Evolutionary conservation across 441 rosid species (phyloP), one percentile per base, ranked within the genome.

Genomic region (Eutrema salsugineum): DNA sequence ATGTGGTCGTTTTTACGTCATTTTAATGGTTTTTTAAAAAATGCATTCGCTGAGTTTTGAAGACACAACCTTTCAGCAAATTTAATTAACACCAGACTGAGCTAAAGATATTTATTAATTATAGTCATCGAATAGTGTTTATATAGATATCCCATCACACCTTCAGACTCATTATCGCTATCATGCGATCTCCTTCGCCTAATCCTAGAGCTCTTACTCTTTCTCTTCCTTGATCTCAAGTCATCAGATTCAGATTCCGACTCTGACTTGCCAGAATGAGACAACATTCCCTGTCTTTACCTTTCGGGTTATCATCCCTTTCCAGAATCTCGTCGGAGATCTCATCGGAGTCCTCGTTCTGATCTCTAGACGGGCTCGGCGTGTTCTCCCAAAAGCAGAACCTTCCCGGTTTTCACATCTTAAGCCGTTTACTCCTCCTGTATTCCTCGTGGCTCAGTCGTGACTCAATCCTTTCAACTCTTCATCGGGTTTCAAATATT

Each of bases 401-500:
- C 42, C 59, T 84, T 16, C 77, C 63, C 0, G 81, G 49, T 67
- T 84, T 92, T 78, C 96, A 85, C 94, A 88, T 54, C 86, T 89
- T 90, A 82, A 90, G 93, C 75, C 96, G 88, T 84, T 89, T 94
- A 75, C 80, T 78, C 77, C 96, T 85, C 82, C 97, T 69, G 66
- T 82, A 80, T 79, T 92, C 99, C 78, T 89, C 94, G n/a, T n/a
- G n/a, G n/a, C n/a, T n/a, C n/a, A n/a, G n/a, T n/a, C n/a, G 16
- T 63, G 83, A 62, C 81, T 85, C 83, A 94, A 75, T 54, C 96
- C 94, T 39, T 76, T 90, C 80, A 90, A 70, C 56, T 94, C 98
- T 83, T 89, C 96, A 55, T 87, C 98, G n/a, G 94, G 87, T 28
- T 94, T n/a, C n/a, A n/a, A n/a, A n/a, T n/a, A n/a, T n/a, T n/a